Conservation (phyloP, 2,329 filamentous ascomycete species). For the Colletotrichum navitas region DNA sequence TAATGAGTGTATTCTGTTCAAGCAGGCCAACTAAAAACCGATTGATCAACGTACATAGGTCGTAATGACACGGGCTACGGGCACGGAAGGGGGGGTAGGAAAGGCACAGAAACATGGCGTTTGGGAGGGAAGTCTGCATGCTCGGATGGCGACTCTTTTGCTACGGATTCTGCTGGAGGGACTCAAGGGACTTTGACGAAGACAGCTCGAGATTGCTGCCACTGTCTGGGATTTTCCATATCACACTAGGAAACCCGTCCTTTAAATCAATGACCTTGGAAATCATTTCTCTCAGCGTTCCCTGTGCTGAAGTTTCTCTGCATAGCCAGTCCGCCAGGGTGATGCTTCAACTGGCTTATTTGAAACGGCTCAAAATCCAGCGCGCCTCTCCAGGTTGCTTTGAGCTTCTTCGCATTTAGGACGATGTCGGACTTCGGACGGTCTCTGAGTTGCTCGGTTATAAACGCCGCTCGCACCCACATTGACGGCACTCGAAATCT, state of each 20-base stretch:
- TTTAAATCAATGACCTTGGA: slow-evolving; percentile 28
- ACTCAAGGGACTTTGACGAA: slow-evolving; percentile 22
- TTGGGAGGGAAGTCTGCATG: slow-evolving; percentile 39
- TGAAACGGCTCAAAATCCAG: background rate
- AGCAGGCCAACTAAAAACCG: slow-evolving; percentile 31
- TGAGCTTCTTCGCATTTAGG: background rate
- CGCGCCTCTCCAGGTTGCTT: background rate
- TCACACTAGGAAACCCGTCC: slow-evolving; percentile 35
- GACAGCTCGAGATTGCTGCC: slow-evolving; percentile 16
- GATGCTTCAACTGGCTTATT: background rate
- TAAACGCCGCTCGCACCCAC: slow-evolving; percentile 21
- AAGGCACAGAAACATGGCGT: slow-evolving; percentile 43
- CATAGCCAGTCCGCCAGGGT: background rate
- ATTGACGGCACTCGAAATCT: slow-evolving; percentile 1
- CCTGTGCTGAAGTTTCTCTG: background rate
- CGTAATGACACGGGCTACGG: slow-evolving; percentile 36
- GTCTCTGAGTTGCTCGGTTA: background rate
- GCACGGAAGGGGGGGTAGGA: slow-evolving; percentile 28
- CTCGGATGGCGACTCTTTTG: slow-evolving; percentile 37
- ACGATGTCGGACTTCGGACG: background rate
- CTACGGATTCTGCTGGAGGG: slow-evolving; percentile 24
- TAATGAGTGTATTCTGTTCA: slow-evolving; percentile 31
- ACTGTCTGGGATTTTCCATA: slow-evolving; percentile 22
- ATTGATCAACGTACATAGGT: slow-evolving; percentile 41
- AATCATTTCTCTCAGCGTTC: background rate